Base-by-base conservation (phyloP, 2,329 filamentous ascomycete genomes). In the Alternaria atra region DNA sequence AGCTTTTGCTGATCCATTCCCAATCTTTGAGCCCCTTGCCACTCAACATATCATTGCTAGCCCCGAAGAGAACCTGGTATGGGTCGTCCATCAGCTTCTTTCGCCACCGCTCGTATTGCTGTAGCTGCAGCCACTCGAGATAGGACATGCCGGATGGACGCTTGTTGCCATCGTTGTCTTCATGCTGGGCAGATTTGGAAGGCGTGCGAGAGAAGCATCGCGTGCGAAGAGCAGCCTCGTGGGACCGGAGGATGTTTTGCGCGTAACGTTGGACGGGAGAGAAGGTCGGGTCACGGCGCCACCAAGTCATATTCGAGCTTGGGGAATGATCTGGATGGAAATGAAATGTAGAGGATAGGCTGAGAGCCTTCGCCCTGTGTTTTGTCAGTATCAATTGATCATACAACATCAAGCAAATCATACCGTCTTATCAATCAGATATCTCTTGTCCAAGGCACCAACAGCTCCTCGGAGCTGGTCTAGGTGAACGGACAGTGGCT, bases 1-100 rank as follows among this genome's bases (percentile, higher is more conserved):
- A 73, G 10, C 58, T 65, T 37, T 69, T 73, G 40, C 69, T 58
- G 12, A 75, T 61, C 74, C 73, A 76, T 6, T 71, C 68, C 69
- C 71, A 72, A n/a, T 73, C 69, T 44, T 64, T 71, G 55, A 73
- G 48, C 4, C 75, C 75, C 57, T 72, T 73, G 27, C 74, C 76
- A 54, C 35, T 69, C 30, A 77, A 57, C 72, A 75, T 74, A 17
- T 72, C 68, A 55, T 79, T 72, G 44, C 76, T 78, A 2, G 77
- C 78, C 2, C 81, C 81, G 55, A 83, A 83, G 32, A 82, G 66
- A 8, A 78, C 75, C 53, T 77, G 73, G 54, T 83, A 83, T 10
- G 81, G 81, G 55, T 83, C 78, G 17, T 77, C 69, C 39, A 79
- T 72, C 34, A 82, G 51, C 27, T 65, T 60, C 61, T 63, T 68